phyloP scores from a whole-genome alignment of 2,329 filamentous ascomycete genomes.

The Niveomyces coronatus region DNA sequence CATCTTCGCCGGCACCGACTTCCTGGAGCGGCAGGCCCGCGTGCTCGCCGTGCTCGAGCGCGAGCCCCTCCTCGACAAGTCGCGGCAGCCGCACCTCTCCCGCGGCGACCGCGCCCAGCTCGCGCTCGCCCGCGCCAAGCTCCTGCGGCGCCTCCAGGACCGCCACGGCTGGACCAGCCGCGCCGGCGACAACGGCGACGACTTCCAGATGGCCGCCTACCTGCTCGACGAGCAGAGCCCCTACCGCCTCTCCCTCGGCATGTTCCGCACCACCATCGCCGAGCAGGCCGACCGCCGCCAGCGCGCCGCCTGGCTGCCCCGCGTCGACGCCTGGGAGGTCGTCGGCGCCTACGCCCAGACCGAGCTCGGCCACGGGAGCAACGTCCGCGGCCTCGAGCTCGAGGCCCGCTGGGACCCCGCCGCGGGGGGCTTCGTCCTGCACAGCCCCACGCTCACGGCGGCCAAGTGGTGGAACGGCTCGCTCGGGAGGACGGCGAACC shows the following conservation, averaged over 20 bases:
- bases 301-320: constrained; percentile 60
- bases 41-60: constrained; percentile 54
- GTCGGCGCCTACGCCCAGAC: constrained; percentile 77
- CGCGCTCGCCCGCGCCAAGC: constrained; percentile 60
- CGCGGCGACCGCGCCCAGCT: constrained; percentile 58
- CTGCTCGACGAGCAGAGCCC: constrained; percentile 65
- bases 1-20: constrained; percentile 53
- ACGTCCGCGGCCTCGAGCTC: constrained; percentile 63
- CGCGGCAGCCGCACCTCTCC: constrained; percentile 65
- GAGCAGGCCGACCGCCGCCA: constrained; percentile 67
- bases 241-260: constrained; percentile 54
- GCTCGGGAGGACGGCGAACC: constrained; percentile 63
- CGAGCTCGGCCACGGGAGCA: constrained; percentile 68
- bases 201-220: constrained; percentile 54
- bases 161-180: constrained; percentile 67
- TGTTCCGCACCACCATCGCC: constrained; percentile 46
- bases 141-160: constrained; percentile 53
- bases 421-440: constrained; percentile 64
- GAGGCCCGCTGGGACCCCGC: constrained; percentile 63
- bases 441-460: constrained; percentile 63
- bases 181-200: too few species aligned
- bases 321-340: constrained; percentile 57
- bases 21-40: constrained; percentile 47
- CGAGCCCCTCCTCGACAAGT: constrained; percentile 68
- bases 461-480: constrained; percentile 84